Conservation (phyloP, 1,284 basidiomycete genomes). For the Puccinia triticina region DNA sequence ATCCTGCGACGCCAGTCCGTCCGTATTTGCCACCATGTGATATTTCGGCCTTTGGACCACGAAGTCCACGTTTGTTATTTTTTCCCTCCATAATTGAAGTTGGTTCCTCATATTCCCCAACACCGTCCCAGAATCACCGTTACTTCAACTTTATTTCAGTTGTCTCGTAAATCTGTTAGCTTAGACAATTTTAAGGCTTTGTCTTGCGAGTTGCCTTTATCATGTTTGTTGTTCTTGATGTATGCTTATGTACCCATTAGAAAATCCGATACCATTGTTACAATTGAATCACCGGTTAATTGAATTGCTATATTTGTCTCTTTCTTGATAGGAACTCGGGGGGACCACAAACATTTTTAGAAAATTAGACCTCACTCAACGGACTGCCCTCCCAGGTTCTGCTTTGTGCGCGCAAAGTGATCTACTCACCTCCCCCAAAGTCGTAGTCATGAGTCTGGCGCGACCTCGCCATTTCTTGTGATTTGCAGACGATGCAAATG, state of each 20-base stretch:
- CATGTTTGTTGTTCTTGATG: conserved; percentile 11
- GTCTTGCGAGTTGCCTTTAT: neutral
- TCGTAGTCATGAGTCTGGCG: too few relatives aligned
- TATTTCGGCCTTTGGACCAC: neutral
- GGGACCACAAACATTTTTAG: neutral
- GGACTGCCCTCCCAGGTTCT: too few relatives aligned
- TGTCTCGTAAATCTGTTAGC: neutral
- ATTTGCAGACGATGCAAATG: too few relatives aligned
- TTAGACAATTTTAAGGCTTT: neutral
- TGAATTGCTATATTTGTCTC: neutral
- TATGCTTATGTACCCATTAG: conserved; percentile 8
- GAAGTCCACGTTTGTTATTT: neutral
- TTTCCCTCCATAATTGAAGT: neutral
- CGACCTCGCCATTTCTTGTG: too few relatives aligned
- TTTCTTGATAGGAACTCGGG: neutral
- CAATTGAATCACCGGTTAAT: too few relatives aligned
- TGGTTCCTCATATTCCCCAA: neutral
- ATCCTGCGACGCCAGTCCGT: neutral
- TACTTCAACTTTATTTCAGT: neutral
- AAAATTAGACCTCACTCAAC: too few relatives aligned
- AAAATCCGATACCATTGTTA: neutral
- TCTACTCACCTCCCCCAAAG: too few relatives aligned
- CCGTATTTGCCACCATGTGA: neutral
- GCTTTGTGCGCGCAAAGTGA: too few relatives aligned
- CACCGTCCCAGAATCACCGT: neutral